These are phyloP conservation scores for Penicillium frequentans DNA, from an alignment of 2,329 filamentous ascomycete genomes.

Conservation along the genomic window DNA sequence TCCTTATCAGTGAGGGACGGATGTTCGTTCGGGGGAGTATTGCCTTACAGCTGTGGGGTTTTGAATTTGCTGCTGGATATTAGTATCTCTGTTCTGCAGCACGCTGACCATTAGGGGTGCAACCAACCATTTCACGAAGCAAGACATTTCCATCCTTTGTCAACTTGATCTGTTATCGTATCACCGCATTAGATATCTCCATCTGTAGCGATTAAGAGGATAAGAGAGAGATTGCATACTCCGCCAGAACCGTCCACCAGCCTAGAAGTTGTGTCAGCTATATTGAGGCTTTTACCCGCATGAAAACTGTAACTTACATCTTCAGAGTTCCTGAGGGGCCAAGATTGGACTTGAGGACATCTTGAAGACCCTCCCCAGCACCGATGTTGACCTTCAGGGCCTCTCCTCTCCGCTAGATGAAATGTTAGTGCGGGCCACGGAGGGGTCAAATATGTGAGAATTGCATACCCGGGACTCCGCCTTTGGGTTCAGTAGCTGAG, in stretches of 20 bases:
- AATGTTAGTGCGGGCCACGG: slow-evolving; percentile 44
- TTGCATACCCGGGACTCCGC: slow-evolving; percentile 87
- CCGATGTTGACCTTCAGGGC: slow-evolving; percentile 95
- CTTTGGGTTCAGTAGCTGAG: slow-evolving; percentile 97
- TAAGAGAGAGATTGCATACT: slow-evolving; percentile 40
- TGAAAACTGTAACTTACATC: slow-evolving; percentile 61
- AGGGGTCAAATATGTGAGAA: slow-evolving; percentile 29
- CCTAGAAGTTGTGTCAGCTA: slow-evolving; percentile 42
- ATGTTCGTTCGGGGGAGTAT: slow-evolving; percentile 4
- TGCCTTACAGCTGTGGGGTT: slow-evolving; percentile 84
- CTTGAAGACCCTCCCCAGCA: slow-evolving; percentile 86
- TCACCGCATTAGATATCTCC: slow-evolving; percentile 17
- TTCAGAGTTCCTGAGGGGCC: slow-evolving; percentile 93
- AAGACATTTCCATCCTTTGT: slow-evolving; percentile 97
- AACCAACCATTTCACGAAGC: slow-evolving; percentile 62
- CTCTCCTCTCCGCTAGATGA: slow-evolving; percentile 82
- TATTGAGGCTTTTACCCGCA: neutral
- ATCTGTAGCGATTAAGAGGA: slow-evolving; percentile 5
- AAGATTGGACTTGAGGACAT: slow-evolving; percentile 95
- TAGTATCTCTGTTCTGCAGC: slow-evolving; percentile 25
- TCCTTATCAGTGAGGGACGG: slow-evolving; percentile 21
- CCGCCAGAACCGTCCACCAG: slow-evolving; percentile 63
- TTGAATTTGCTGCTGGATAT: slow-evolving; percentile 73
- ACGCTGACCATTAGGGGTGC: neutral
- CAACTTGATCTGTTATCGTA: slow-evolving; percentile 76